Conservation (phyloP, 495 filamentous ascomycete genomes). For the Corynascus novoguineensis region DNA sequence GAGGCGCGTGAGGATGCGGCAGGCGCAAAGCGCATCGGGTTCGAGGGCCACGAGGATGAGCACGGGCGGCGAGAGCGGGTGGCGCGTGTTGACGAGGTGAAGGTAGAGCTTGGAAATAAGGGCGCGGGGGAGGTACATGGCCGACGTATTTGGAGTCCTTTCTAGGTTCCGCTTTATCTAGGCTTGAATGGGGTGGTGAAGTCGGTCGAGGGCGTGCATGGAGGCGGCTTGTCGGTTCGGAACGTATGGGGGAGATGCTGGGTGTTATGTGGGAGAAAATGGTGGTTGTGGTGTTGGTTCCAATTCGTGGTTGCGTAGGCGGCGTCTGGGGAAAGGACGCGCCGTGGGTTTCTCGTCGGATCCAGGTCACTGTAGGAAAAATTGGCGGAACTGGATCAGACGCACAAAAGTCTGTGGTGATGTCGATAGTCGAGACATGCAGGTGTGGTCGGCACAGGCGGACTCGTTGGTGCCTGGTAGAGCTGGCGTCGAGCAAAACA, state of each 20-base stretch:
- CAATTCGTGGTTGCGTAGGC: not conserved
- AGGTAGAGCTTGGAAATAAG: conserved; percentile 86
- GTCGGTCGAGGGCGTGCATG: not conserved
- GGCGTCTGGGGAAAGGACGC: too few species aligned
- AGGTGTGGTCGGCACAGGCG: not conserved
- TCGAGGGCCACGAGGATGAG: conserved; percentile 92
- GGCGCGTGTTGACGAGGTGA: conserved; percentile 73
- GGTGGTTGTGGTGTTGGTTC: not conserved
- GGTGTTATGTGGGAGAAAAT: not conserved
- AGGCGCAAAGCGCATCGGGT: conserved; percentile 91
- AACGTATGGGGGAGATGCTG: too few species aligned
- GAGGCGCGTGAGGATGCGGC: conserved; percentile 83
- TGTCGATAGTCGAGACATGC: not conserved
- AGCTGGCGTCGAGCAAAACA: conserved; percentile 2
- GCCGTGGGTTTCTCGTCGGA: too few species aligned
- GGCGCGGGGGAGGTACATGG: conserved; percentile 90
- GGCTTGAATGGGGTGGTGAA: not conserved
- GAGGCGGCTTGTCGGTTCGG: not conserved
- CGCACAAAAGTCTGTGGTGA: not conserved
- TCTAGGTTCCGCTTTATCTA: not conserved
- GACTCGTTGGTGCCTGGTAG: not conserved
- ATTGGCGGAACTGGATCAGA: not conserved
- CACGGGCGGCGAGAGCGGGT: conserved; percentile 79
- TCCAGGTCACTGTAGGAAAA: not conserved
- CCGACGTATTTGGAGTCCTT: not conserved